Evolutionary conservation across 306 rosid species (phyloP).

Genomic region (Lotus japonicus): DNA sequence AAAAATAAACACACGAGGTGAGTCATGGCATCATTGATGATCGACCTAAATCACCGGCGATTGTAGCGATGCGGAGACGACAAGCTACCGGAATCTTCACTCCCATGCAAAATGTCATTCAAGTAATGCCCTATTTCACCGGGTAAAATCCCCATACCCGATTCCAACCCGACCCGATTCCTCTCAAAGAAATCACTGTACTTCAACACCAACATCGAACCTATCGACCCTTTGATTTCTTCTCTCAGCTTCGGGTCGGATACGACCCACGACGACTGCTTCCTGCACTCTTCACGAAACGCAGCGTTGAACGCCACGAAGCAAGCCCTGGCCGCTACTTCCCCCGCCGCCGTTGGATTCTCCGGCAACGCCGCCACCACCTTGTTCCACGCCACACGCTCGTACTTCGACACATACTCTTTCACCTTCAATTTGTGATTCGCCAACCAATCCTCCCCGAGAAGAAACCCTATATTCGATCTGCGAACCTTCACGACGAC

Average conservation of each 20-base stretch:
- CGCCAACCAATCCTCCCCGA: constrained; percentile 59
- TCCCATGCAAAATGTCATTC: constrained; percentile 52
- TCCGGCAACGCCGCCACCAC: constrained; percentile 56
- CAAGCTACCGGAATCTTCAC: constrained; percentile 26
- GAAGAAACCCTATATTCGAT: constrained; percentile 46
- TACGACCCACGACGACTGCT: constrained; percentile 55
- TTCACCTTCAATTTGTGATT: constrained; percentile 55
- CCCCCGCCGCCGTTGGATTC: constrained; percentile 39
- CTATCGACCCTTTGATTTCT: constrained; percentile 43
- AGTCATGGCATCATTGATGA: too few relatives aligned
- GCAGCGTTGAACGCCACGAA: constrained; percentile 38
- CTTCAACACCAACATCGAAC: constrained; percentile 31
- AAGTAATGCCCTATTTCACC: constrained; percentile 49
- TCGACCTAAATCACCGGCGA: background rate
- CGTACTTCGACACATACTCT: constrained; percentile 54
- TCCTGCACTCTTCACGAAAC: constrained; percentile 48
- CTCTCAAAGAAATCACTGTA: constrained; percentile 40
- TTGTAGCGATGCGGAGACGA: constrained; percentile 19
- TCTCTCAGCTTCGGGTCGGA: constrained; percentile 51
- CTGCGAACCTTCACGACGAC: constrained; percentile 51
- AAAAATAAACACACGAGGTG: too few relatives aligned
- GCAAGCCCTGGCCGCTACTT: constrained; percentile 26
- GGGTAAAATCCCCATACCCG: constrained; percentile 33
- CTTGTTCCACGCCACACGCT: constrained; percentile 57
- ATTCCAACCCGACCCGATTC: constrained; percentile 33